A percentile compares a stretch with the other conserved stretches of the same genome.
Conservation (phyloP, 331 rosid genomes). For the Erythrophleum ivorense region DNA sequence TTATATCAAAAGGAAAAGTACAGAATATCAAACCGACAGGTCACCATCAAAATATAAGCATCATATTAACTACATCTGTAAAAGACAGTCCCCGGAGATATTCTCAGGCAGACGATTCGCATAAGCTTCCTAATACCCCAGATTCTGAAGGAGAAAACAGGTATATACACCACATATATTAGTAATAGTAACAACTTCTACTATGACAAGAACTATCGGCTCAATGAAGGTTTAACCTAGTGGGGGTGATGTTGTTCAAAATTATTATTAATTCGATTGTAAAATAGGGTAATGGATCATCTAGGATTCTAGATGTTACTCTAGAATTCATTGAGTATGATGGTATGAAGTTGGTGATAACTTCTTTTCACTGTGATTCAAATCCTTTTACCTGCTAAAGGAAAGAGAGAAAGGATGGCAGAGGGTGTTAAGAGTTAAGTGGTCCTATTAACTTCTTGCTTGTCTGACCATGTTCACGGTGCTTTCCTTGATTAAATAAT, state of each 20-base stretch:
- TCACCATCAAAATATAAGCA: slow-evolving; percentile 12
- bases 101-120: slow-evolving; percentile 8
- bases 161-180: slow-evolving; percentile 32
- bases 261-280: neutral
- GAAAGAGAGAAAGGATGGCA: neutral
- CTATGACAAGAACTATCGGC: neutral
- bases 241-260: neutral
- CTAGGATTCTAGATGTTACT: neutral
- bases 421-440: neutral
- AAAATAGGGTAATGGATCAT: neutral
- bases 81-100: slow-evolving; percentile 30
- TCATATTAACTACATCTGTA: slow-evolving; percentile 19
- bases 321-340: slow-evolving; percentile 1
- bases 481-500: slow-evolving; percentile 13
- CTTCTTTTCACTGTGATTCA: slow-evolving; percentile 1
- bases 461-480: neutral
- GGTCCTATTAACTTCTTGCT: neutral
- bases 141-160: slow-evolving; percentile 40
- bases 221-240: neutral
- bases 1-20: slow-evolving; percentile 75
- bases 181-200: slow-evolving; percentile 4
- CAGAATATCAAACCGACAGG: slow-evolving; percentile 50
- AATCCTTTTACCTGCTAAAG: neutral
- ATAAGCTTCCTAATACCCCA: neutral
- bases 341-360: neutral